Base-by-base conservation (phyloP, 208 protist species). In the Acanthamoeba healyi region DNA sequence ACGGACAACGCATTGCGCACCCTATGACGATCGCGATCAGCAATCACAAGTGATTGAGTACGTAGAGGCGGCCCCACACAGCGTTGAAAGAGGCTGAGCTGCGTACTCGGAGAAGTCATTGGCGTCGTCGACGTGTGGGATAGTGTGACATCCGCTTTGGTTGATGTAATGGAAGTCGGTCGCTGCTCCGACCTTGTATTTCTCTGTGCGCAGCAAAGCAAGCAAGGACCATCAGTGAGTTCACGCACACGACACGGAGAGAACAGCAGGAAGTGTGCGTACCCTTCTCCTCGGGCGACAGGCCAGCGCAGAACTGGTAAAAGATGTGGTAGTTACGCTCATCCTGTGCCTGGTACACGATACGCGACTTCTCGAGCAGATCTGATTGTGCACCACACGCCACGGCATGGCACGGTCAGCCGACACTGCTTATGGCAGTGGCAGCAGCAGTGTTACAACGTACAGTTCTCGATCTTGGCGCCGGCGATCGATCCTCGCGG, bases 301-400 rank as follows among this genome's bases (percentile, higher is more conserved):
- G 95, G 92, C 98, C 97, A 42, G 87, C 61, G 19, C 97, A 77
- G 24, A 98, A 56, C 79, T 98, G 82, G 94, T 98, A 98, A 94
- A 98, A 98, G n/a, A 97, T 95, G 92, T 98, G 96, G 89, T 98
- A 98, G 61, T 98, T 98, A 42, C 97, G 79, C 92, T 98, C 98
- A 26, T 96, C 97, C 29, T 93, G 61, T 6, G 94, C 67, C 49
- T 97, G 97, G 32, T 88, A 93, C 9, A 96, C 96, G 22, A 97
- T 92, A 67, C 95, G 93, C 12, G 95, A 96, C 94, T 97, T 79
- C 63, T 88, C 63, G 5, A 61, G 32, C 61, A 92, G 24, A n/a
- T 54, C 87, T 46, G 36, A n/a, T n/a, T 67, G 81, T 15, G 49
- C 49, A 54, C 14, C 19, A 56, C 9, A 46, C 2, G 32, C 65